Base-by-base conservation (phyloP, 2,329 filamentous ascomycete species). In the Ceratocystis papillata region DNA sequence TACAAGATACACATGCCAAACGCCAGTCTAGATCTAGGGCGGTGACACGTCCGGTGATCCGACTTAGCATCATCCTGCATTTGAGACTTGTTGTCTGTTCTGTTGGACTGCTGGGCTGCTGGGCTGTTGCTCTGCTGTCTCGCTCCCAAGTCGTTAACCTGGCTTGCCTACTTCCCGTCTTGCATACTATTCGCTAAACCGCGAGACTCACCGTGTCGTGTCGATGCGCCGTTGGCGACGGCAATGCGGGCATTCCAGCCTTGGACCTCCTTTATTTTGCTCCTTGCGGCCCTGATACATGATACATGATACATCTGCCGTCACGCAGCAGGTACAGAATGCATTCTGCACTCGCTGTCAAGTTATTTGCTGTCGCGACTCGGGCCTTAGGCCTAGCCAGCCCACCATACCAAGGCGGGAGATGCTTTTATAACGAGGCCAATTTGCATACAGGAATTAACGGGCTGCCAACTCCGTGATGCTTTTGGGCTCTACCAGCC, bases 281-380 rank as follows among this genome's bases (percentile, higher is more conserved):
- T 30, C 12, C 53, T 59, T 30, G 28, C 17, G 33, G 53, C 53
- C 53, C 53, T 25, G n/a, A 8, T 30, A 59, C 25, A 59, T 59
- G n/a, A 8, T n/a, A 59, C 25, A 59, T 59, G 53, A 59, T 59
- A 59, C 28, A 59, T n/a, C 28, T 33, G 15, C 53, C 53, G 53
- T 25, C 12, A 59, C 17, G 53, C 53, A 33, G 17, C 53, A 33
- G 12, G 4, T 30, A 33, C 53, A 37, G 12, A 17, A 59, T 59
- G 15, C 53, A 30, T 15, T 25, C 33, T 59, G 53, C 53, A 30
- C 28, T 25, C 28, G 53, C n/a, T 59, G 53, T 33, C 20, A 20
- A 28, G 33, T 25, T 20, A 28, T 53, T 25, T 30, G 25, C 53
- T 59, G 53, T 33, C 53, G 53, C 7, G 12, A n/a, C 7, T 33